Evolutionary conservation across 2,329 filamentous ascomycete species (phyloP).

Genomic region (Aureobasidium namibiae): DNA sequence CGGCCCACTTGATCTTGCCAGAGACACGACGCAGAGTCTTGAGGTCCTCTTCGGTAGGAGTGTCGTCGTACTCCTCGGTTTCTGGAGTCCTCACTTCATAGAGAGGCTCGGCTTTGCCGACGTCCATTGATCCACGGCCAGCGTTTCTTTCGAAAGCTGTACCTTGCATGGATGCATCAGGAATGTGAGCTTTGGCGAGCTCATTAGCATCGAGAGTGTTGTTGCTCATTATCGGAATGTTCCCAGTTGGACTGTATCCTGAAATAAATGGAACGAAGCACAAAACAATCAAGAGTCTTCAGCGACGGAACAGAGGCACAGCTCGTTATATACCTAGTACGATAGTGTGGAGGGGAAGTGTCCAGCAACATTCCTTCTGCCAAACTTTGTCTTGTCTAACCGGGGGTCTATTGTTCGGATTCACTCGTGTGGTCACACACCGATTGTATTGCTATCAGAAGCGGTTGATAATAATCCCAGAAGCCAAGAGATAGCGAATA

Average conservation of each 20-base stretch:
- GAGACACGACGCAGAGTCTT: conserved; percentile 41
- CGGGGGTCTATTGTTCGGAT: too few relatives aligned
- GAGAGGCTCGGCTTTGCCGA: conserved; percentile 4
- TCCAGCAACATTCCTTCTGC: background rate
- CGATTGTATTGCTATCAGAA: background rate
- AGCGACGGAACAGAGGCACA: background rate
- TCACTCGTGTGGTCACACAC: background rate
- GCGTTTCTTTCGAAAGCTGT: background rate
- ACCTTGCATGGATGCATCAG: background rate
- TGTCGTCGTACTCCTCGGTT: background rate
- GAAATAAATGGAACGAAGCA: background rate
- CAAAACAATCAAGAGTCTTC: background rate
- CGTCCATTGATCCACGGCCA: conserved; percentile 10
- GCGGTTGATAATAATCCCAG: background rate
- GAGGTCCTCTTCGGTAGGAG: conserved; percentile 42
- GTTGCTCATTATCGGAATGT: conserved; percentile 1
- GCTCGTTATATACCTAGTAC: background rate
- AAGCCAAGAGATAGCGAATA: conserved; percentile 10
- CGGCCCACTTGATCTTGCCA: conserved; percentile 41
- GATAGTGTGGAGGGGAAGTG: background rate
- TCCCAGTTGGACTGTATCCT: background rate
- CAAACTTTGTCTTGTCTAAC: background rate
- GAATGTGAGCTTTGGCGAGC: conserved; percentile 3
- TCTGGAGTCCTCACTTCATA: background rate
- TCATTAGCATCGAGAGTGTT: background rate